Percentiles rank a stretch among this genome's conserved stretches.
Evolutionary conservation across 2,329 filamentous ascomycete species (phyloP).

Genomic region (Coleophoma crateriformis): DNA sequence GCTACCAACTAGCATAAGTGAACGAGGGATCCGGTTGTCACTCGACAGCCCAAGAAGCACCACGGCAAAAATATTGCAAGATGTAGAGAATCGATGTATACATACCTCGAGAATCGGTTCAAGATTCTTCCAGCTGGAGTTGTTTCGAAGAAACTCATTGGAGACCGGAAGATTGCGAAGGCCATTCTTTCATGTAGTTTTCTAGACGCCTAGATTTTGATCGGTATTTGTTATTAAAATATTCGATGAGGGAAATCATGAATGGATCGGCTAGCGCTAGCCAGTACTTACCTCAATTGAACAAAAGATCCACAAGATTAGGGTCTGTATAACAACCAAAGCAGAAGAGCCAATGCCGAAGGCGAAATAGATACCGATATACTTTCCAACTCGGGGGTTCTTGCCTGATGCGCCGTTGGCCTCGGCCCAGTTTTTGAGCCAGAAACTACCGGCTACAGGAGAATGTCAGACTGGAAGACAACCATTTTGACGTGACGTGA

Average conservation of each 20-base stretch:
- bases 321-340: slow-evolving; percentile 83
- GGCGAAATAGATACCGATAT: slow-evolving; percentile 91
- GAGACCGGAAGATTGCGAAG: slow-evolving; percentile 91
- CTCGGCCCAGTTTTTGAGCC: slow-evolving; percentile 93
- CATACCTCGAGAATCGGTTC: slow-evolving; percentile 88
- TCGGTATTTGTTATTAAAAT: neutral
- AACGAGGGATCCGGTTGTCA: too few relatives aligned
- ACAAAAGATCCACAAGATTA: slow-evolving; percentile 99
- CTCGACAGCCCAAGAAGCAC: neutral
- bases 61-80: too few relatives aligned
- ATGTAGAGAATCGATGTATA: slow-evolving; percentile 9
- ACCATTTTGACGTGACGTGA: slow-evolving; percentile 11
- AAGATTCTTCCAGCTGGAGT: slow-evolving; percentile 94
- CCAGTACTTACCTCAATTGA: slow-evolving; percentile 76
- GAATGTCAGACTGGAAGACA: slow-evolving; percentile 4
- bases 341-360: slow-evolving; percentile 83
- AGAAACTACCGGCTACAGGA: slow-evolving; percentile 66
- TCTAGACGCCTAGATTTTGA: slow-evolving; percentile 64
- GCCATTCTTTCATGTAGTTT: slow-evolving; percentile 98
- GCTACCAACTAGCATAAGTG: too few relatives aligned
- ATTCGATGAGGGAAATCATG: slow-evolving; percentile 15
- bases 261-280: slow-evolving; percentile 10
- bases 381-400: slow-evolving; percentile 79
- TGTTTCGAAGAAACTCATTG: slow-evolving; percentile 98
- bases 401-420: slow-evolving; percentile 59